phyloP scores from a whole-genome alignment of 2,329 filamentous ascomycete species.

The Aureobasidium vineae region DNA sequence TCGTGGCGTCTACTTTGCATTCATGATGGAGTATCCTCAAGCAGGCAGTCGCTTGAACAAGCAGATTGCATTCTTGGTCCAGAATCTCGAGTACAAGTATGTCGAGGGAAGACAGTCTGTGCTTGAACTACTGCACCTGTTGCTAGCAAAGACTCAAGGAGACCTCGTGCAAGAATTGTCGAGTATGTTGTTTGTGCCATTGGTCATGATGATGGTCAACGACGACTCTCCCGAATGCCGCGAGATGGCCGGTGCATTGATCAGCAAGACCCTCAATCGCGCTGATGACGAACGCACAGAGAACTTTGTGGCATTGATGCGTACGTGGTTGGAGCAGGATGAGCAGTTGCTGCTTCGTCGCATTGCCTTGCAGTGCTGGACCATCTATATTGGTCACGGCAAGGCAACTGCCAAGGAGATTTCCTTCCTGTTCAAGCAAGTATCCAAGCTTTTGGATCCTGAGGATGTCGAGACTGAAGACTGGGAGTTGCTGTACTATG shows the following conservation, averaged over 20 bases:
- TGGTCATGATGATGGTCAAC: slow-evolving; percentile 82
- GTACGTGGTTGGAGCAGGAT: slow-evolving; percentile 69
- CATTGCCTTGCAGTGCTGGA: slow-evolving; percentile 76
- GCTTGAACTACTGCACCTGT: slow-evolving; percentile 82
- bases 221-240: slow-evolving; percentile 85
- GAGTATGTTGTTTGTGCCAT: slow-evolving; percentile 76
- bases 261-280: slow-evolving; percentile 77
- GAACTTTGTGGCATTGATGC: slow-evolving; percentile 68
- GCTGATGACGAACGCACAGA: slow-evolving; percentile 70
- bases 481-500: slow-evolving; percentile 71
- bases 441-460: slow-evolving; percentile 52
- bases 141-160: slow-evolving; percentile 81
- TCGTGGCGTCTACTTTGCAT: slow-evolving; percentile 87
- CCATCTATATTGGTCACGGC: slow-evolving; percentile 73
- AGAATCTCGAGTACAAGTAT: slow-evolving; percentile 87
- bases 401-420: slow-evolving; percentile 66
- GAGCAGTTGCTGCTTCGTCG: slow-evolving; percentile 69
- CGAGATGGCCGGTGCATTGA: slow-evolving; percentile 72
- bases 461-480: slow-evolving; percentile 56
- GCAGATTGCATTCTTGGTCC: slow-evolving; percentile 82
- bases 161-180: slow-evolving; percentile 80
- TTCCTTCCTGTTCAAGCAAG: slow-evolving; percentile 53
- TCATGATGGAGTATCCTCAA: slow-evolving; percentile 91
- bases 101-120: slow-evolving; percentile 87
- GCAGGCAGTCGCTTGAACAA: slow-evolving; percentile 85